Percentiles rank a stretch among this genome's conserved stretches.
phyloP scores from a whole-genome alignment of 1,139 yeast species.

The Yamadazyma pseudoaaseri region DNA sequence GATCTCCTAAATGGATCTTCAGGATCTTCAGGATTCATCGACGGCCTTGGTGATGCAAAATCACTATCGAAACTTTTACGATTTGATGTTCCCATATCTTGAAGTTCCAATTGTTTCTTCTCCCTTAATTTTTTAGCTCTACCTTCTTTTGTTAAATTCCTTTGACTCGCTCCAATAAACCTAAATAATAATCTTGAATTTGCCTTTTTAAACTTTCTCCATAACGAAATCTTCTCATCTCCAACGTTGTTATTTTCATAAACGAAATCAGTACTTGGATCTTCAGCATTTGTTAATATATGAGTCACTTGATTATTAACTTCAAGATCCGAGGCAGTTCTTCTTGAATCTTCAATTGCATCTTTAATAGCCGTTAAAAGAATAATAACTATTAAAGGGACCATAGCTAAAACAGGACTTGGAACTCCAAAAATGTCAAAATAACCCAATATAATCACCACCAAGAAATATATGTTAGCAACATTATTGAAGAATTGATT shows the following conservation, averaged over 20 bases:
- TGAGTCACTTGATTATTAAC: slow-evolving; percentile 53
- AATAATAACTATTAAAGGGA: slow-evolving; percentile 59
- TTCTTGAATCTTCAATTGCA: slow-evolving; percentile 57
- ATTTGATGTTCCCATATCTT: slow-evolving; percentile 6
- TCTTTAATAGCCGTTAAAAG: slow-evolving; percentile 55
- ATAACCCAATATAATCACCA: slow-evolving; percentile 51
- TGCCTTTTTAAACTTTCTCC: slow-evolving; percentile 62
- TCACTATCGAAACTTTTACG: slow-evolving; percentile 40
- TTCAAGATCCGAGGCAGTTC: slow-evolving; percentile 53
- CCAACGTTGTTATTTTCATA: slow-evolving; percentile 43
- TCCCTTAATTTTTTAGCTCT: slow-evolving; percentile 32
- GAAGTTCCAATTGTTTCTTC: slow-evolving; percentile 13
- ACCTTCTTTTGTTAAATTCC: slow-evolving; percentile 37
- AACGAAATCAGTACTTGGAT: slow-evolving; percentile 13
- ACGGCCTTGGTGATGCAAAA: slow-evolving; percentile 17
- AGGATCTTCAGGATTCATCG: slow-evolving; percentile 9
- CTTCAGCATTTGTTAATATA: slow-evolving; percentile 24
- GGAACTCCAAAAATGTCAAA: slow-evolving; percentile 59
- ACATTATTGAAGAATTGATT: slow-evolving; percentile 51
- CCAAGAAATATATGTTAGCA: slow-evolving; percentile 56
- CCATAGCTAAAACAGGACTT: slow-evolving; percentile 53
- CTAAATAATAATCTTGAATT: slow-evolving; percentile 33
- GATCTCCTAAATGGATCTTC: slow-evolving; percentile 29
- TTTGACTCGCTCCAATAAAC: slow-evolving; percentile 27
- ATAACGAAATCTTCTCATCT: slow-evolving; percentile 49